Evolutionary conservation across 2,329 filamentous ascomycete genomes (phyloP), one percentile per base, ranked within the genome.

Genomic region (Aspergillus sp.): DNA sequence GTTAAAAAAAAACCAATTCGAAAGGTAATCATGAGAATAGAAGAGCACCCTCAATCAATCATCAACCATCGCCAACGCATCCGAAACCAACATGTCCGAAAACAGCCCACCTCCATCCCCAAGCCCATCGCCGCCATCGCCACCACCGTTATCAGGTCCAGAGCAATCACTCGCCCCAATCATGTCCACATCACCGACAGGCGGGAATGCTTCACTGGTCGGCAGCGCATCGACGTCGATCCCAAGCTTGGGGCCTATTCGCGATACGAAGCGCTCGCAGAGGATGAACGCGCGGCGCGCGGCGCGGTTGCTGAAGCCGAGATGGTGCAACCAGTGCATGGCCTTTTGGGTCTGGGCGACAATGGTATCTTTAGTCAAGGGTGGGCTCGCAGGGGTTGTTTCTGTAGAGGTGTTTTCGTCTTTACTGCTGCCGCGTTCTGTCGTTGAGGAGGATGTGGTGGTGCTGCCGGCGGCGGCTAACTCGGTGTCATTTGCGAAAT

Each of bases 241-340:
- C 0, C 65, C 65, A n/a, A 76, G 45, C 15, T 61, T 66, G 3
- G 66, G 67, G 2, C 64, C 71, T 38, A 74, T 68, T 7, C 68
- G 69, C 15, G 57, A 61, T 15, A 76, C 54, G 48, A 76, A 61
- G 5, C 61, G 56, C 55, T 71, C 66, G 56, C 72, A 74, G 4
- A 74, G 57, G 7, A 63, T 5, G 59, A 75, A 78, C 0, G 75
- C 75, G 11, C 73, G 67, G 6, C 62, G 55, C 2, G 74, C 69
- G 2, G 73, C 71, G 1, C 61, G 43, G 36, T 72, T 69, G 13
- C 70, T 65, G 11, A 52, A 32, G 5, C 68, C 68, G 55, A 77
- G 67, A 2, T 66, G 57, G 55, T 74, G 64, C 1, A 79, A 66
- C 75, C 75, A 78, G 20, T 55, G 57, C 5, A 77, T 58, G 2